phyloP scores from a whole-genome alignment of 257 asterid species.

The Fraxinus pennsylvanica region DNA sequence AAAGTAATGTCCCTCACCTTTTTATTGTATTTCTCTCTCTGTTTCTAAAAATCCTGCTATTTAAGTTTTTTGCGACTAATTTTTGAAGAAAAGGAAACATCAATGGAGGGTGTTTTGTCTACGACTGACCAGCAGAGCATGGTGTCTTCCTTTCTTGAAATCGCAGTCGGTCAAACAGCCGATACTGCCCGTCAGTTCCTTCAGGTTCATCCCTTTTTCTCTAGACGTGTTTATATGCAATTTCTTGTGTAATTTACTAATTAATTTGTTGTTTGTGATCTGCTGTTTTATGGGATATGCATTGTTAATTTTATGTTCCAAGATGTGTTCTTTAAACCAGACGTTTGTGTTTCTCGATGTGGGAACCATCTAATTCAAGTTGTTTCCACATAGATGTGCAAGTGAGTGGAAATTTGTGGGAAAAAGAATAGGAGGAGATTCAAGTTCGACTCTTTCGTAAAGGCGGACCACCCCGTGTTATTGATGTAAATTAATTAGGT shows the following conservation, averaged over 20 bases:
- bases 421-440: neutral
- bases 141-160: slow-evolving; percentile 75
- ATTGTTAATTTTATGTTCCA: neutral
- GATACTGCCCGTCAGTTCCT: slow-evolving; percentile 90
- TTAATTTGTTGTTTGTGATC: neutral
- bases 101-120: slow-evolving; percentile 58
- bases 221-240: neutral
- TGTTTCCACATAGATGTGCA: neutral
- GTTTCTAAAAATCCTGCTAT: neutral
- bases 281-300: slow-evolving; percentile 5
- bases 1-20: neutral
- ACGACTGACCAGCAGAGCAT: slow-evolving; percentile 62
- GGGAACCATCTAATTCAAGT: neutral
- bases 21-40: neutral
- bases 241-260: neutral
- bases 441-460: neutral
- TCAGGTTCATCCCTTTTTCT: slow-evolving; percentile 45
- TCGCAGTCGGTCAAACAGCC: slow-evolving; percentile 80
- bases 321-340: slow-evolving; percentile 2
- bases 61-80: neutral
- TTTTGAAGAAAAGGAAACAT: neutral
- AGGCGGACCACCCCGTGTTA: neutral
- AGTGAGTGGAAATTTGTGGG: neutral
- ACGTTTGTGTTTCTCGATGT: neutral
- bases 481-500: neutral